Conservation (phyloP, 306 rosid species). For the cucumber (Cucumis sativus) region DNA sequence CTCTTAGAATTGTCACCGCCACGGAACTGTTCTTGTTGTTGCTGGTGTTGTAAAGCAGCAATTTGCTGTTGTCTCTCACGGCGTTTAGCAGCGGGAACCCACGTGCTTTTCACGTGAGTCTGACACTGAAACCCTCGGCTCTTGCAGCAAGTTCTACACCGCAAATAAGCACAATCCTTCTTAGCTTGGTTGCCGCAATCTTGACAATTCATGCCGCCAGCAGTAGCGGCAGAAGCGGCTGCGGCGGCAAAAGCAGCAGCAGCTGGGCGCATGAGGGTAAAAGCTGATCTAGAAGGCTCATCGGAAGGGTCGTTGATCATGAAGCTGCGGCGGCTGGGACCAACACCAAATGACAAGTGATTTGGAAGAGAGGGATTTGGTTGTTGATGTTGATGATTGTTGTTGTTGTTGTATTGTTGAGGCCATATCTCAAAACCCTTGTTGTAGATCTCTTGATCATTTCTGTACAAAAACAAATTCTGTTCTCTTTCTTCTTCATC, state of each 20-base stretch:
- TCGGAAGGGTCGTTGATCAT: slow-evolving; percentile 26
- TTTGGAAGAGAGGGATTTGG: slow-evolving; percentile 27
- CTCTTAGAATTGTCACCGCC: slow-evolving; percentile 27
- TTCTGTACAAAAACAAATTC: slow-evolving; percentile 5
- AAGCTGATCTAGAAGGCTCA: slow-evolving; percentile 45
- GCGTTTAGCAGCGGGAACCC: slow-evolving; percentile 96
- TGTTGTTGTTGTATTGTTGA: slow-evolving; percentile 11
- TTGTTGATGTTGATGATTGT: background rate
- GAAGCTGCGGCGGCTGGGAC: slow-evolving; percentile 32
- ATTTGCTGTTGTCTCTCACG: slow-evolving; percentile 78
- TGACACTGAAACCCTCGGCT: slow-evolving; percentile 93
- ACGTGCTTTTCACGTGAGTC: slow-evolving; percentile 93
- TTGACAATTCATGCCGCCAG: slow-evolving; percentile 57
- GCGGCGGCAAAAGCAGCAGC: slow-evolving; percentile 17
- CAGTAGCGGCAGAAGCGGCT: background rate
- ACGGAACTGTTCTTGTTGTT: slow-evolving; percentile 17
- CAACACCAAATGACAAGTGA: slow-evolving; percentile 63
- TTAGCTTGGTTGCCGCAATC: slow-evolving; percentile 97
- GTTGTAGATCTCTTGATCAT: slow-evolving; percentile 7
- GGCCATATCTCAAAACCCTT: slow-evolving; percentile 50
- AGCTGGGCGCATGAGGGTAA: slow-evolving; percentile 55
- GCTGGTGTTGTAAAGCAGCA: slow-evolving; percentile 33
- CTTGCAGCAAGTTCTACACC: slow-evolving; percentile 92
- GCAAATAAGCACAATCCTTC: slow-evolving; percentile 69
- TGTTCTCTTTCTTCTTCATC: slow-evolving; percentile 17